Conservation (phyloP, 768 basidiomycete species). For the Rossbeevera mucosa region DNA sequence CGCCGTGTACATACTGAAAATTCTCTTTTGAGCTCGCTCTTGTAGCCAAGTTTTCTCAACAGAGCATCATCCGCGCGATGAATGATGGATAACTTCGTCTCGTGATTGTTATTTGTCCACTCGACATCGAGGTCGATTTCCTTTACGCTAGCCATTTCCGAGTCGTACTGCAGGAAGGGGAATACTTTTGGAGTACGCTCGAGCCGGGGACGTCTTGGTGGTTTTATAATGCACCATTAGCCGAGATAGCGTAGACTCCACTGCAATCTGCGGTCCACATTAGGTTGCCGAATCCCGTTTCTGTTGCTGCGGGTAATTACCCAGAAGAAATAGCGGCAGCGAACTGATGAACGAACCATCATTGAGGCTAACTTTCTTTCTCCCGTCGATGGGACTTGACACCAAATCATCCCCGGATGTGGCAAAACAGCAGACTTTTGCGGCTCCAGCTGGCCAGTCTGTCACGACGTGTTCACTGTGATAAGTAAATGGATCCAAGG, state of each 20-base stretch:
- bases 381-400: too few species aligned
- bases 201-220: not conserved
- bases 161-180: not conserved
- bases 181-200: not conserved
- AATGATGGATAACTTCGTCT: conserved; percentile 1
- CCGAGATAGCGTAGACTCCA: not conserved
- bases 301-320: not conserved
- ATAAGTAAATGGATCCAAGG: too few species aligned
- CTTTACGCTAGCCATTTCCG: conserved; percentile 7
- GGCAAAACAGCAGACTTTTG: too few species aligned
- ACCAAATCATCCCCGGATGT: too few species aligned
- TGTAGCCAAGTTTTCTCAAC: conserved; percentile 21
- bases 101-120: conserved; percentile 2
- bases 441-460: too few species aligned
- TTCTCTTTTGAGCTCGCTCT: conserved; percentile 24
- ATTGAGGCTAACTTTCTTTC: too few species aligned
- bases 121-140: not conserved
- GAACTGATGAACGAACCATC: too few species aligned
- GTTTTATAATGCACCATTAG: not conserved
- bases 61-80: conserved; percentile 17
- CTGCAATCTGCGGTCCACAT: not conserved
- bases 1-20: conserved; percentile 16
- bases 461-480: too few species aligned
- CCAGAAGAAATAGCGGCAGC: not conserved
- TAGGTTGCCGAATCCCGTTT: not conserved